Conservation (phyloP, 2,329 filamentous ascomycete species). For the Paramyrothecium sp. region DNA sequence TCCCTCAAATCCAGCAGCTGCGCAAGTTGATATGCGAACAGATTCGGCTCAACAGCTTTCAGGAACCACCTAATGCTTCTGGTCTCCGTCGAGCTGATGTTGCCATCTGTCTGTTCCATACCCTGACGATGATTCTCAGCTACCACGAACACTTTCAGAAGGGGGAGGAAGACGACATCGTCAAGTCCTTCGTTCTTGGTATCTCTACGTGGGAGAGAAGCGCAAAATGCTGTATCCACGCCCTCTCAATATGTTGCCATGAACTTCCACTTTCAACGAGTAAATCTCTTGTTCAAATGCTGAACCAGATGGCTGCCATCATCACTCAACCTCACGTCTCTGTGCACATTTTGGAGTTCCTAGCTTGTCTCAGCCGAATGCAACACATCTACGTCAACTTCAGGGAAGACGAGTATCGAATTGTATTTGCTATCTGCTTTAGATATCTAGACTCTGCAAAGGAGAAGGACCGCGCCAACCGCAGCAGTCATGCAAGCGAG, state of each 20-base stretch:
- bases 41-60: slow-evolving; percentile 72
- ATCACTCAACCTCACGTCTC: slow-evolving; percentile 91
- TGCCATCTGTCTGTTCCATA: slow-evolving; percentile 83
- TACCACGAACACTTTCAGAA: slow-evolving; percentile 86
- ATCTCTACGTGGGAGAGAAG: slow-evolving; percentile 83
- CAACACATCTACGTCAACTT: slow-evolving; percentile 86
- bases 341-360: slow-evolving; percentile 92
- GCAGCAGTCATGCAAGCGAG: slow-evolving; percentile 45
- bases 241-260: slow-evolving; percentile 90
- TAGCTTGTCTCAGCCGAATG: slow-evolving; percentile 83
- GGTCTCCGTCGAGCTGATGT: slow-evolving; percentile 85
- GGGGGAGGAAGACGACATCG: slow-evolving; percentile 84
- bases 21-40: slow-evolving; percentile 79
- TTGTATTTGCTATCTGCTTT: slow-evolving; percentile 93
- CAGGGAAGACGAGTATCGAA: slow-evolving; percentile 86
- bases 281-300: slow-evolving; percentile 79
- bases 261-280: slow-evolving; percentile 86
- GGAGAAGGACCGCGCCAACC: slow-evolving; percentile 55
- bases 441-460: slow-evolving; percentile 88
- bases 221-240: slow-evolving; percentile 91
- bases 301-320: slow-evolving; percentile 93
- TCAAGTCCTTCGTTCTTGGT: slow-evolving; percentile 81
- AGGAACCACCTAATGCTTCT: slow-evolving; percentile 76
- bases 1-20: slow-evolving; percentile 72
- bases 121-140: slow-evolving; percentile 82